phyloP scores from a whole-genome alignment of 345 rosid genomes.

The Cardamine occulta region DNA sequence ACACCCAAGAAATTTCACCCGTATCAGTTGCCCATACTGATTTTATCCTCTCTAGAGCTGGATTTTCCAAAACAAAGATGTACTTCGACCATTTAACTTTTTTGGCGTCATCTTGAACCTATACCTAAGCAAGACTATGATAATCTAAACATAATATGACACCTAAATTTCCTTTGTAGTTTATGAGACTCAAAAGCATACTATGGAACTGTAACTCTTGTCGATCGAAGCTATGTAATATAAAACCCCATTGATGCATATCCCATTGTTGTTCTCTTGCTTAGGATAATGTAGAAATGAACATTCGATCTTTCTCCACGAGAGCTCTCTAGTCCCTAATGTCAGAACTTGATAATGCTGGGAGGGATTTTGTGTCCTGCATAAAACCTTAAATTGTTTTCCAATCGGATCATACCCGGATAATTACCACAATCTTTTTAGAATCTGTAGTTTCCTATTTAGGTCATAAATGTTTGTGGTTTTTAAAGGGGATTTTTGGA shows the following conservation, averaged over 20 bases:
- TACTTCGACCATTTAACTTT: background rate
- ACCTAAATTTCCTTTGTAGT: constrained; percentile 31
- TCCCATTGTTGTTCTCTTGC: background rate
- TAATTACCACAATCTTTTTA: no score
- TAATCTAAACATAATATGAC: background rate
- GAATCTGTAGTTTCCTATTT: no score
- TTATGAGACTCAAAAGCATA: background rate
- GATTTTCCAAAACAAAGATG: background rate
- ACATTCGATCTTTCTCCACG: constrained; percentile 3
- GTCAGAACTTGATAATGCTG: no score
- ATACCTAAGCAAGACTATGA: background rate
- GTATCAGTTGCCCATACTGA: background rate
- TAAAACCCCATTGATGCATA: constrained; percentile 17
- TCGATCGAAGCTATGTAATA: background rate
- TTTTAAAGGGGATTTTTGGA: no score
- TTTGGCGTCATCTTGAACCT: background rate
- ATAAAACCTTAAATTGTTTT: constrained; percentile 15
- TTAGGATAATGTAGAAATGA: background rate
- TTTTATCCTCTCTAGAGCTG: background rate
- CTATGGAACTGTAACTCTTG: background rate
- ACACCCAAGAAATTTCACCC: constrained; percentile 14
- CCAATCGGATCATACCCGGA: constrained; percentile 19
- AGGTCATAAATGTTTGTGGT: no score
- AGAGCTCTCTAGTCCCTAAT: background rate
- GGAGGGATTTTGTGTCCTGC: no score